Conservation (phyloP, 2,329 filamentous ascomycete species). For the Ophiocordyceps robertsii region DNA sequence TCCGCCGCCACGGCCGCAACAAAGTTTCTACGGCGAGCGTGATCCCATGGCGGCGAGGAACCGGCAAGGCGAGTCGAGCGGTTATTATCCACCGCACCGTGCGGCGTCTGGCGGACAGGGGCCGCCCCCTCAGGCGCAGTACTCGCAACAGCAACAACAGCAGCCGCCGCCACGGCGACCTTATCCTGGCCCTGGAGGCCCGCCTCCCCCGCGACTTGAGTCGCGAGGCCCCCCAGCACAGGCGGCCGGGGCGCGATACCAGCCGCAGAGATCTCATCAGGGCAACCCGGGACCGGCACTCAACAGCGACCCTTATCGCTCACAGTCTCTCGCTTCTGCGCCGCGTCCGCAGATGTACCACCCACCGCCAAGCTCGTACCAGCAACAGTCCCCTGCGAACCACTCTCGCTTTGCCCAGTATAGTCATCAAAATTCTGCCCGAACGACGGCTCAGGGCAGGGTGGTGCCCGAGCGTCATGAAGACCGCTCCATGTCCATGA, state of each 20-base stretch:
- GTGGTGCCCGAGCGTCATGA: slow-evolving; percentile 84
- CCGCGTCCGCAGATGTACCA: slow-evolving; percentile 62
- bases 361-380: slow-evolving; percentile 46
- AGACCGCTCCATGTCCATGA: slow-evolving; percentile 94
- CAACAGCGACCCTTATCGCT: slow-evolving; percentile 76
- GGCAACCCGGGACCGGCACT: slow-evolving; percentile 54
- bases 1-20: slow-evolving; percentile 44
- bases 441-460: slow-evolving; percentile 82
- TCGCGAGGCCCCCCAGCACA: slow-evolving; percentile 37
- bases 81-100: slow-evolving; percentile 38
- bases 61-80: slow-evolving; percentile 12
- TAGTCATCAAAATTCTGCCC: slow-evolving; percentile 49
- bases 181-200: slow-evolving; percentile 26
- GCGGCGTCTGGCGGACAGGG: slow-evolving; percentile 35
- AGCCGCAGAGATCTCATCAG: slow-evolving; percentile 45
- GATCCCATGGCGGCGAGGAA: slow-evolving; percentile 13
- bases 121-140: slow-evolving; percentile 29
- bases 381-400: slow-evolving; percentile 52
- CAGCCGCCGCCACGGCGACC: slow-evolving; percentile 29
- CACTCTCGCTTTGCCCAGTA: slow-evolving; percentile 67
- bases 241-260: slow-evolving; percentile 22
- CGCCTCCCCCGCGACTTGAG: slow-evolving; percentile 54
- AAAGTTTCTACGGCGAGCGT: slow-evolving; percentile 21
- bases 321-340: slow-evolving; percentile 77
- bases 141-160: slow-evolving; percentile 32